These are phyloP conservation scores for Pseudocercospora crystallina DNA, from an alignment of 2,329 filamentous ascomycete species.

Conservation along the genomic window DNA sequence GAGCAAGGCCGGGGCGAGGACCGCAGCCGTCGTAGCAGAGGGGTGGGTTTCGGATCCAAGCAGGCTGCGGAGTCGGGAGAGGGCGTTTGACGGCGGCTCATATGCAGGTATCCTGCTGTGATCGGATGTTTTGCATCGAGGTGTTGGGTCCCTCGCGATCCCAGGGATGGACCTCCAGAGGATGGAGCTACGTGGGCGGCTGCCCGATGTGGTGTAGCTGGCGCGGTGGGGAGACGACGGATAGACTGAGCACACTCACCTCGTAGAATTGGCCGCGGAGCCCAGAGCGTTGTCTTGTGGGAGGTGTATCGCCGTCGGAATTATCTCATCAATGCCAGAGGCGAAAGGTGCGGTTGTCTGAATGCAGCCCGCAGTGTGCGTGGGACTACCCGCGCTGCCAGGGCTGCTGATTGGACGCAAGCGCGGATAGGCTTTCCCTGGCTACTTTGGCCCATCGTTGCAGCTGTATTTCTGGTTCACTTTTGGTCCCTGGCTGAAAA, in stretches of 20 bases:
- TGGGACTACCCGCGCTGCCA: too few species aligned
- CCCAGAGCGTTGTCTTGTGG: constrained; percentile 2
- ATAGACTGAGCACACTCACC: constrained; percentile 15
- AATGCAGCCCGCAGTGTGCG: too few species aligned
- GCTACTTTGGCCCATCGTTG: too few species aligned
- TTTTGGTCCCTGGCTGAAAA: constrained; percentile 1
- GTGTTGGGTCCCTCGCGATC: constrained; percentile 25
- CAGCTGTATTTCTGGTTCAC: not conserved
- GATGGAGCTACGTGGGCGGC: not conserved
- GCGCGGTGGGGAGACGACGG: too few species aligned
- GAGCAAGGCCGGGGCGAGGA: not conserved
- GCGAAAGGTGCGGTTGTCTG: too few species aligned
- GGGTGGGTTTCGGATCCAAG: constrained; percentile 14
- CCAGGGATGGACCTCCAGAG: constrained; percentile 11
- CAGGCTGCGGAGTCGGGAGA: constrained; percentile 13
- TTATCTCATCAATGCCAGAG: constrained; percentile 6
- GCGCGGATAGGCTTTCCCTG: too few species aligned
- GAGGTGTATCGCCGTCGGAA: constrained; percentile 11
- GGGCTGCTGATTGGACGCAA: too few species aligned
- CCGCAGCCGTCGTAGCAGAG: not conserved
- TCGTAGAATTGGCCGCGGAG: constrained; percentile 18
- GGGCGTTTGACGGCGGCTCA: constrained; percentile 22
- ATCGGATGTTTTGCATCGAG: constrained; percentile 20
- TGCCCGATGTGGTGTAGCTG: too few species aligned
- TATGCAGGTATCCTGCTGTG: constrained; percentile 24